Evolutionary conservation across 139 green algal species (phyloP).

Genomic region (Micromonas pusilla): DNA sequence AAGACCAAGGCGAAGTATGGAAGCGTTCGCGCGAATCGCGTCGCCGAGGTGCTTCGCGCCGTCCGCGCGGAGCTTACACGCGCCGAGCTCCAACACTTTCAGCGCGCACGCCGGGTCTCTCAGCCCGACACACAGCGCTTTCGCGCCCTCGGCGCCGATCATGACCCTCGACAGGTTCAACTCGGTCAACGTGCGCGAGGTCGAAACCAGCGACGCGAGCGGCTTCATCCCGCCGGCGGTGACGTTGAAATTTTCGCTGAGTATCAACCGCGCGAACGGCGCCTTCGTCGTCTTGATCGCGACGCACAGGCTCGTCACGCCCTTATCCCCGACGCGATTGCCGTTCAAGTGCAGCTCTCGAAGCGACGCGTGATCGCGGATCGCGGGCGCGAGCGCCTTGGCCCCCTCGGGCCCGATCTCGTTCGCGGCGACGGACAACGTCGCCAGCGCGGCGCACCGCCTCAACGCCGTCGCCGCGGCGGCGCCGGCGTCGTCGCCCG

Average conservation of each 20-base stretch:
- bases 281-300: not conserved
- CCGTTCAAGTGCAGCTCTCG: not conserved
- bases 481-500: not conserved
- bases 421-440: not conserved
- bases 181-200: not conserved
- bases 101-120: not conserved
- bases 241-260: not conserved
- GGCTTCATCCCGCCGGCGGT: not conserved
- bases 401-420: not conserved
- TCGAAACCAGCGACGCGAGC: not conserved
- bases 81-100: not conserved
- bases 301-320: not conserved
- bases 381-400: not conserved
- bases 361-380: not conserved
- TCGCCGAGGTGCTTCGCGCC: not conserved
- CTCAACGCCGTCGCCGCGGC: not conserved
- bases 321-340: not conserved
- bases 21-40: not conserved
- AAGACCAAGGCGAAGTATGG: not conserved
- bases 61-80: not conserved
- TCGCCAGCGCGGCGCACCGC: not conserved
- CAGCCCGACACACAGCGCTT: not conserved
- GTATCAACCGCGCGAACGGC: not conserved
- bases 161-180: not conserved
- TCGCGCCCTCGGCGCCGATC: not conserved